Evolutionary conservation across 768 basidiomycete genomes (phyloP), one percentile per base, ranked within the genome.

Genomic region (Filobasidium floriforme): DNA sequence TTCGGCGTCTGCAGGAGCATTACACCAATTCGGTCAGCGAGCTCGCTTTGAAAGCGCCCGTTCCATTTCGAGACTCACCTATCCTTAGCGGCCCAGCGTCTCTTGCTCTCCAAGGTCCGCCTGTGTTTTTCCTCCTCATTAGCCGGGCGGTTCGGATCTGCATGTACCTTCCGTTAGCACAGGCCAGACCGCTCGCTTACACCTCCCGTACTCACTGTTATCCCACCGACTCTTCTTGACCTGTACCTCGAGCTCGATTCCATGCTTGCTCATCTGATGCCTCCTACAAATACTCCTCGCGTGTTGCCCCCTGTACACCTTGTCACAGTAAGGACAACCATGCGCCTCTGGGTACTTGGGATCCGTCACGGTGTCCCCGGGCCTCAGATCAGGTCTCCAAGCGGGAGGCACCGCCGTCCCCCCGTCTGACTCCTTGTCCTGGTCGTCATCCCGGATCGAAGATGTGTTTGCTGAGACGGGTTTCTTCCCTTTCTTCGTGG

Each of bases 251-350:
- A 81, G 59, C 22, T 78, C 76, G 29, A 81, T 77, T 18, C 73
- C 77, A 71, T 81, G 80, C 67, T 80, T 81, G 68, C 80, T 80
- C 72, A 79, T 78, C 63, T 81, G 63, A 70, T 81, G 80, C 60
- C 80, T 52, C 57, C 80, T 71, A 65, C 80, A 80, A 51, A 81
- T 80, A 66, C 78, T 79, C 62, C 80, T 63, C 4, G 78, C 79
- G 63, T 81, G 80, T 68, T 77, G 76, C 3, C 80, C 80, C 59
- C 73, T 75, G 68, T 81, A 81, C n/a, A 75, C 72, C 72, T 81
- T 81, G 52, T 76, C 70, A 68, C 80, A 81, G 41, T 65, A 68
- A 22, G 67, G 67, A 65, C 67, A 68, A 1, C 67, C 67, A 49
- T 68, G 67, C 28, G 64, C 52, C 40, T 65, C 18, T 49, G 67